Evolutionary conservation across 1,139 yeast genomes (phyloP), one percentile per base, ranked within the genome.

Genomic region (Scheffersomyces segobiensis): DNA sequence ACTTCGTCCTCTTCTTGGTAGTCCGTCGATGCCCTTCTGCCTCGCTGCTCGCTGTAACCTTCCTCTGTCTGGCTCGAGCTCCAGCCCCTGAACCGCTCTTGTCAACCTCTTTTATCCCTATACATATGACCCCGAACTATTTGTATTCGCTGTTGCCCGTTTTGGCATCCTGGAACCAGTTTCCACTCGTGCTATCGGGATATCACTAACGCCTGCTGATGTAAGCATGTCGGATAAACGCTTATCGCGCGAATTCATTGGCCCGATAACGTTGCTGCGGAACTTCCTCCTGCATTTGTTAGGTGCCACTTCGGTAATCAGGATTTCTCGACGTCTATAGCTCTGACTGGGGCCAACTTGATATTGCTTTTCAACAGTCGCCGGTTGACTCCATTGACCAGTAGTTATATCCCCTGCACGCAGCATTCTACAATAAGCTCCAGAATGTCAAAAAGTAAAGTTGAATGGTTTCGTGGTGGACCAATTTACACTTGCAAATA

Each of bases 221-320:
- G 26, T 48, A 21, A 48, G 50, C 50, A 7, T 17, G 26, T 14
- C n/a, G 24, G 21, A 21, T 20, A 24, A 21, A 20, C 14, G 18
- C 26, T 48, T 48, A 48, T 48, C 50, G 48, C 52, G 22, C 42
- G 24, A 3, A 52, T 19, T 61, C 59, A 61, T 61, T 61, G 63
- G 64, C 56, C 51, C 62, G 62, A 59, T 60, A 57, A 53, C 39
- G 22, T 50, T 46, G 53, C 32, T 47, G 32, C 56, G 54, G 51
- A 50, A 21, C 19, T 19, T 17, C 32, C 26, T 52, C 57, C 60
- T 53, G 60, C 57, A 58, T 18, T 42, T 18, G 49, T 12, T 10
- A 17, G 3, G 17, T 32, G 14, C 17, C 17, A 32, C 17, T 32
- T 26, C 39, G 12, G 17, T 12, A 10, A 32, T 14, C 42, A 32